Conservation (phyloP, 2,329 filamentous ascomycete species). For the Pseudogymnoascus sp. region DNA sequence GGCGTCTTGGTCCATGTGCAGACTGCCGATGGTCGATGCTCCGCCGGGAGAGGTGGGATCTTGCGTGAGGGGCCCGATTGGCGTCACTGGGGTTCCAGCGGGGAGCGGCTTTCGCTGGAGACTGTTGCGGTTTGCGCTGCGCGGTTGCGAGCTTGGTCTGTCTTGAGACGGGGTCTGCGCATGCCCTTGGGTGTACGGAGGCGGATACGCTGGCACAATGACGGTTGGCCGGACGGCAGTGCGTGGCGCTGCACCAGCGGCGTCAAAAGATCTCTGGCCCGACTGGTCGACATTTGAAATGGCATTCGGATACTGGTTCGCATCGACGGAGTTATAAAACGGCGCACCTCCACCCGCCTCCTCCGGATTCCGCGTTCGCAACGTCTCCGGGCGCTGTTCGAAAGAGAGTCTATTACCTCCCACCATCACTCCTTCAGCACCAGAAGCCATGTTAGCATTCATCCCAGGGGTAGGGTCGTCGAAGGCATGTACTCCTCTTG, state of each 20-base stretch:
- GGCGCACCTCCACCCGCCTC: neutral
- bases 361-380: neutral
- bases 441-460: slow-evolving; percentile 26
- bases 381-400: slow-evolving; percentile 14
- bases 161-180: neutral
- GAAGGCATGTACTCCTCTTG: slow-evolving; percentile 33
- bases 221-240: neutral
- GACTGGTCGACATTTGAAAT: too few species aligned
- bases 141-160: neutral
- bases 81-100: neutral
- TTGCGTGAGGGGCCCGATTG: neutral
- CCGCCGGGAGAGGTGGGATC: neutral
- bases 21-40: neutral
- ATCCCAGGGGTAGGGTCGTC: slow-evolving; percentile 25
- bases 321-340: neutral
- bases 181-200: neutral
- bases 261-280: too few species aligned
- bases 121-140: neutral
- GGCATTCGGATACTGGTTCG: too few species aligned
- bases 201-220: neutral
- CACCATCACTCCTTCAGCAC: slow-evolving; percentile 29
- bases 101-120: neutral
- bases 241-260: neutral
- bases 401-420: slow-evolving; percentile 25
- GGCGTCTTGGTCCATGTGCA: neutral